Base-by-base conservation (phyloP, 345 rosid species). In the Pistacia vera region DNA sequence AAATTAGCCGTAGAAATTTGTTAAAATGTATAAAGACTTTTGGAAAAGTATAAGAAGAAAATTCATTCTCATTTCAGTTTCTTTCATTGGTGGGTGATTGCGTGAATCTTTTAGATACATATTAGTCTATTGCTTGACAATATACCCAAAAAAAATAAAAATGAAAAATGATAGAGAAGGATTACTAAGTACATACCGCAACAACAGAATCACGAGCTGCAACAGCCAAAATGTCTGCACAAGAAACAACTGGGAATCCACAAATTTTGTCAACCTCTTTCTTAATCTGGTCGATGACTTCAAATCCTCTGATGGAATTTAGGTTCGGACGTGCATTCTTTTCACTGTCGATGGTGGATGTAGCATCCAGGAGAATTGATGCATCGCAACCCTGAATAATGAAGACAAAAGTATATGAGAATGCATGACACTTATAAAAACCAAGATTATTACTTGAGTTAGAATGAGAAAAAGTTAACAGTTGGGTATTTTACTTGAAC, bases 221-320 rank as follows among this genome's bases (percentile, higher is more conserved):
- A 8, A 87, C 85, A 2, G 92, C 63, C 10, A 90, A 77, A 41
- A 90, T 81, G 67, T 89, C 91, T 1, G 92, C 92, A 68, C 93
- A 91, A 13, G 96, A 88, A 58, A 91, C 92, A 16, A 80, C 84
- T 2, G 84, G 75, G 2, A 71, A 11, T 2, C 88, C 87, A 57
- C 96, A 85, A 0, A 81, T 80, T 41, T 70, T 82, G 63, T 91
- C 92, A 16, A 91, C 85, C 12, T 81, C 91, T 0, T 72, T 52
- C 61, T 91, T 91, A 46, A 90, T 90, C 44, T 75, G 63, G 73
- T 89, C 96, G 33, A 91, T 86, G 58, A 88, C 91, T 12, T 80
- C 86, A 3, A 85, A 89, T 28, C 90, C 91, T 16, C 95, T 62
- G 4, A 78, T 61, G 0, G 91, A 89, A 11, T 83, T 80, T 18